Percentiles rank a stretch among this genome's conserved stretches.
These are phyloP conservation scores for Persicaria maculosa DNA, from an alignment of 148 eudicot species.

Conservation along the genomic window DNA sequence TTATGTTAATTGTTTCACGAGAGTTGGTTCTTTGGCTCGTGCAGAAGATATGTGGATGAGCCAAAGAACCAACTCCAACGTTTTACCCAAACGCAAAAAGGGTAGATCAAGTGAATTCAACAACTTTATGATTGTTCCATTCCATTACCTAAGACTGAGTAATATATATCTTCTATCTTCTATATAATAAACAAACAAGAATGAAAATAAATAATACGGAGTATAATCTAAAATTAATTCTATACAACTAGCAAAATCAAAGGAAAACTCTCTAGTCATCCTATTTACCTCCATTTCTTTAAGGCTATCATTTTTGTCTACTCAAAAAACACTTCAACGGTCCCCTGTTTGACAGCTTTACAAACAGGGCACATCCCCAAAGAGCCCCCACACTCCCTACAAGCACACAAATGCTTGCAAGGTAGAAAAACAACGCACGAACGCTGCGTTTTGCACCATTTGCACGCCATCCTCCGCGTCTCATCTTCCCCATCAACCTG, in stretches of 20 bases:
- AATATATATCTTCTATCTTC: too few relatives aligned
- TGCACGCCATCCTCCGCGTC: conserved; percentile 20
- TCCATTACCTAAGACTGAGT: too few relatives aligned
- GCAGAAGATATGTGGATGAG: too few relatives aligned
- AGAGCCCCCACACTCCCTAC: conserved; percentile 34
- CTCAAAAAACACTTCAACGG: conserved; percentile 32
- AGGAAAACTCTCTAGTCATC: neutral
- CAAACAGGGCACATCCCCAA: conserved; percentile 44
- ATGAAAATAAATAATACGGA: too few relatives aligned
- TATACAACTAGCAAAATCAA: neutral
- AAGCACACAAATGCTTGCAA: conserved; percentile 52
- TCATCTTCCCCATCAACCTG: neutral
- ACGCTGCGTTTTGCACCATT: conserved; percentile 24
- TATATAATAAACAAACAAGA: too few relatives aligned
- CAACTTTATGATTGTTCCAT: too few relatives aligned
- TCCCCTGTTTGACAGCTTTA: conserved; percentile 30
- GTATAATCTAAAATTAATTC: neutral
- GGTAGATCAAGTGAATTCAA: too few relatives aligned
- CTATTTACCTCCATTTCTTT: neutral
- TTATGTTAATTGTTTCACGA: too few relatives aligned
- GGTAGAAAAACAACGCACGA: conserved; percentile 42
- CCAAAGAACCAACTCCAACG: too few relatives aligned
- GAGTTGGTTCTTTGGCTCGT: too few relatives aligned
- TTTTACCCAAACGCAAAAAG: too few relatives aligned
- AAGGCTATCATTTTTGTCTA: neutral